A percentile compares a stretch with the other conserved stretches of the same genome.
Evolutionary conservation across 2,329 filamentous ascomycete species (phyloP).

Genomic region (Penicillium nordicum): DNA sequence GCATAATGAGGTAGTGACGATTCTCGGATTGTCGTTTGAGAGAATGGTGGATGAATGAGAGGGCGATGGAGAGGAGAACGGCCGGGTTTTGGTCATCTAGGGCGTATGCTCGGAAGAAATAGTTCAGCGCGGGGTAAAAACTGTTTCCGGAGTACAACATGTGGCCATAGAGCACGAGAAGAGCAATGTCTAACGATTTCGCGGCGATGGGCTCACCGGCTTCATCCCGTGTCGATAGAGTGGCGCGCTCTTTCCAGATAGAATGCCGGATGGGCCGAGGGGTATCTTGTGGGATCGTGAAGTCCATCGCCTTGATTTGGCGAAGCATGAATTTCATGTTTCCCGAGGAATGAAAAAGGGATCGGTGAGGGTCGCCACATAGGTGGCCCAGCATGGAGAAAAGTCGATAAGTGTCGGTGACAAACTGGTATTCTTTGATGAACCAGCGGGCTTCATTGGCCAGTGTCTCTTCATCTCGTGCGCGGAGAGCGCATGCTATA

Average conservation of each 20-base stretch:
- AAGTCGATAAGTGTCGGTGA: conserved; percentile 78
- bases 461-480: conserved; percentile 72
- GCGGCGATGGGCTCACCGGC: conserved; percentile 36
- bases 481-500: conserved; percentile 73
- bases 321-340: conserved; percentile 88
- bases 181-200: conserved; percentile 66
- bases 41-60: conserved; percentile 82
- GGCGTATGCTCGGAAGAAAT: conserved; percentile 74
- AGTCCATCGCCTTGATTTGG: conserved; percentile 87
- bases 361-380: conserved; percentile 60
- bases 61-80: conserved; percentile 75
- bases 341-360: conserved; percentile 71
- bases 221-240: conserved; percentile 39
- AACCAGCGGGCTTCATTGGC: conserved; percentile 76
- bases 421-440: conserved; percentile 75
- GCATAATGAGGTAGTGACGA: conserved; percentile 78
- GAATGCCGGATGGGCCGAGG: conserved; percentile 38
- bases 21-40: conserved; percentile 89
- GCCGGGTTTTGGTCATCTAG: conserved; percentile 73
- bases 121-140: conserved; percentile 79
- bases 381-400: conserved; percentile 75
- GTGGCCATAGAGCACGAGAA: conserved; percentile 86
- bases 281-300: conserved; percentile 53
- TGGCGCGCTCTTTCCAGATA: conserved; percentile 43
- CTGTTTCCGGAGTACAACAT: conserved; percentile 80